Evolutionary conservation across 345 rosid species (phyloP).

Genomic region (Luvunga scandens): DNA sequence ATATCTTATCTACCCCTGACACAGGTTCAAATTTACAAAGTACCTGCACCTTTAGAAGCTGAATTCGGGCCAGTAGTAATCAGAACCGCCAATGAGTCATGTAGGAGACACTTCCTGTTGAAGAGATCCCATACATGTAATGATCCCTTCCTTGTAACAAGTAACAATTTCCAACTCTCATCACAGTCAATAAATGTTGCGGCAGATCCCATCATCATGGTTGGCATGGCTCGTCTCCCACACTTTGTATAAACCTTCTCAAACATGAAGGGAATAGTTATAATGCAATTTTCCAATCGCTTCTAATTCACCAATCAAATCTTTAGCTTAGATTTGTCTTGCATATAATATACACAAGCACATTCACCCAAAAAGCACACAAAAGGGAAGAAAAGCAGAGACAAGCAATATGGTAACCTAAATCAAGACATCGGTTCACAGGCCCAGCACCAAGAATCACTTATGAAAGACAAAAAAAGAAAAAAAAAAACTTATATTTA

Average conservation of each 20-base stretch:
- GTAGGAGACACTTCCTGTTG: constrained; percentile 69
- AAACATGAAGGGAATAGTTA: constrained; percentile 14
- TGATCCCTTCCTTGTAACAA: constrained; percentile 86
- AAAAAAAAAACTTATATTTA: neutral
- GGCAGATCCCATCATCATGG: constrained; percentile 95
- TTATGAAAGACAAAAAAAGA: neutral
- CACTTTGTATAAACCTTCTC: constrained; percentile 85
- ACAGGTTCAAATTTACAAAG: neutral
- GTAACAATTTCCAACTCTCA: constrained; percentile 84
- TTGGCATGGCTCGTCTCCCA: constrained; percentile 94
- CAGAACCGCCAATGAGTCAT: constrained; percentile 75
- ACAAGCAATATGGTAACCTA: neutral
- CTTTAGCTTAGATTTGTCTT: neutral
- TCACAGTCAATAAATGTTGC: constrained; percentile 92
- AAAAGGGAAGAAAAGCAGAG: neutral
- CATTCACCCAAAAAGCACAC: neutral
- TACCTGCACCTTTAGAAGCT: constrained; percentile 54
- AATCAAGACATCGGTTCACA: neutral
- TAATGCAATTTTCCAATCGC: neutral
- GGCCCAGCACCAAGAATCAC: neutral
- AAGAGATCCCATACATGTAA: constrained; percentile 86
- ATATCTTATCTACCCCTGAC: neutral
- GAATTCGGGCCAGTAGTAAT: constrained; percentile 48
- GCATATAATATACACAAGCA: neutral
- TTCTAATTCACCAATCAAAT: neutral